phyloP scores from a whole-genome alignment of 805 yeast genomes.

The Suhomyces sp. region DNA sequence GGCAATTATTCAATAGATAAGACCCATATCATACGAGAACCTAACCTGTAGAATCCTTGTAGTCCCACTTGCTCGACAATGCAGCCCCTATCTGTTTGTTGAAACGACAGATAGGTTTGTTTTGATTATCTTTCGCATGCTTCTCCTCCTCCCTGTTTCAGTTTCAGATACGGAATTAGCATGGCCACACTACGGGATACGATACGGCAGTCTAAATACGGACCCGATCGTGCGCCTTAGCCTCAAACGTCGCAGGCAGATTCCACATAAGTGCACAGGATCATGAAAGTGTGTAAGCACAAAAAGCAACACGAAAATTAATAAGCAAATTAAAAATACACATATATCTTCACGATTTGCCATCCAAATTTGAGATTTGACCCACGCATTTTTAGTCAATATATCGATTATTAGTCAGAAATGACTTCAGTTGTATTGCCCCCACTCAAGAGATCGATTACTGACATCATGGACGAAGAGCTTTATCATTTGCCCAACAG shows the following conservation, averaged over 20 bases:
- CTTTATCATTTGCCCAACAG: slow-evolving; percentile 41
- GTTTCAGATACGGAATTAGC: neutral
- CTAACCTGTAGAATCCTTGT: neutral
- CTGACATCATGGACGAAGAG: slow-evolving; percentile 61
- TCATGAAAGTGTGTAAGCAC: slow-evolving; percentile 2
- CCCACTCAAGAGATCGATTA: slow-evolving; percentile 48
- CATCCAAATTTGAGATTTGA: neutral
- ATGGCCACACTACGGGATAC: slow-evolving; percentile 1
- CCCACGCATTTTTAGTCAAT: neutral
- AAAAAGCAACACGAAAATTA: slow-evolving; percentile 5
- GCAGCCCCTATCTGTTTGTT: neutral
- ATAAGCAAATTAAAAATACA: slow-evolving; percentile 6
- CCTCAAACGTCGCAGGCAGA: neutral
- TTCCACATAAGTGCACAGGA: neutral
- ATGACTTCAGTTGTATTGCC: slow-evolving; percentile 56
- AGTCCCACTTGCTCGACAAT: neutral
- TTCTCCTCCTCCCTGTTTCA: slow-evolving; percentile 1
- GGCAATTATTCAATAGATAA: neutral
- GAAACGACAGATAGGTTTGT: neutral
- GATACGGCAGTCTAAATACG: neutral
- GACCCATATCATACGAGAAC: neutral
- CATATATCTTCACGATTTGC: slow-evolving; percentile 7
- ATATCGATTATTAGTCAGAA: neutral
- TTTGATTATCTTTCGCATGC: neutral
- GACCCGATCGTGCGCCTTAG: neutral